Evolutionary conservation across 306 rosid species (phyloP).

Genomic region (Castanea mollissima): DNA sequence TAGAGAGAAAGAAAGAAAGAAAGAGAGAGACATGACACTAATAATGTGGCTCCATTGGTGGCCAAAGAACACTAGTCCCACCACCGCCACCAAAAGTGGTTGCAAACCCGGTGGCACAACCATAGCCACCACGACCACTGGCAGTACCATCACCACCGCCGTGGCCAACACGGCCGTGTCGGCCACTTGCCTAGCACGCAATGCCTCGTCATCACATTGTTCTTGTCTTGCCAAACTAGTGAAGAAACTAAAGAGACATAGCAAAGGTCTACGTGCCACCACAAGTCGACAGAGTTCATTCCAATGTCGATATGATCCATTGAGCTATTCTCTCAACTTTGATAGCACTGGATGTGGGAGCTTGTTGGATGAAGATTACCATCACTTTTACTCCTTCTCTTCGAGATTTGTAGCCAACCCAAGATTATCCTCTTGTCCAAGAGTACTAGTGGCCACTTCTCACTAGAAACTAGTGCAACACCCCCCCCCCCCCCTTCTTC

Average conservation of each 20-base stretch:
- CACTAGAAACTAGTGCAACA: slow-evolving; percentile 17
- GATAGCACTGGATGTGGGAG: slow-evolving; percentile 62
- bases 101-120: neutral
- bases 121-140: slow-evolving; percentile 16
- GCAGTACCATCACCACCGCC: neutral
- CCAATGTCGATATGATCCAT: slow-evolving; percentile 72
- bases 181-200: neutral
- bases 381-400: slow-evolving; percentile 71
- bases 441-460: slow-evolving; percentile 24
- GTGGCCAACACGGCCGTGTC: neutral
- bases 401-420: slow-evolving; percentile 70
- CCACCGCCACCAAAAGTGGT: neutral
- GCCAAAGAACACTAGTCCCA: slow-evolving; percentile 1
- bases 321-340: slow-evolving; percentile 82
- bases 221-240: slow-evolving; percentile 52
- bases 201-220: slow-evolving; percentile 20
- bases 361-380: slow-evolving; percentile 65
- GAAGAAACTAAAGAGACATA: slow-evolving; percentile 53
- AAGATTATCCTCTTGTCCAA: slow-evolving; percentile 25
- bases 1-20: neutral
- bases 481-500: neutral
- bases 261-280: slow-evolving; percentile 16
- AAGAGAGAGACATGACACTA: neutral
- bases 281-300: slow-evolving; percentile 35
- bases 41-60: slow-evolving; percentile 1